Evolutionary conservation across 1,284 basidiomycete species (phyloP).

Genomic region (Tetrapyrgos nigripes): DNA sequence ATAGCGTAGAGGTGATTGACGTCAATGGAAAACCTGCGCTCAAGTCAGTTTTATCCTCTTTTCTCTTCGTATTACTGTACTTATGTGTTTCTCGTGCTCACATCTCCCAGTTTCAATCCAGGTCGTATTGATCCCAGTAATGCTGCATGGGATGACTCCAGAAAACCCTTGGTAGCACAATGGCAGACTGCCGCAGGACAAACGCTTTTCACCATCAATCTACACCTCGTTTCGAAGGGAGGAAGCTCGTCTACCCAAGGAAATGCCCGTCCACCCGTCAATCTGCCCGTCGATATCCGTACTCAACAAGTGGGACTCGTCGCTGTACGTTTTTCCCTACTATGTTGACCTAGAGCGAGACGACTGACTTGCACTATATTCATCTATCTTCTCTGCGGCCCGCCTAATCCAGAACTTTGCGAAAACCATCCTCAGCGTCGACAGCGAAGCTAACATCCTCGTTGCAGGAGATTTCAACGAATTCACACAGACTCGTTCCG

Average conservation of each 20-base stretch:
- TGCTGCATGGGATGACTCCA: constrained; percentile 60
- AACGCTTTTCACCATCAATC: constrained; percentile 64
- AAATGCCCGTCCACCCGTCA: constrained; percentile 64
- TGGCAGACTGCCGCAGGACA: constrained; percentile 56
- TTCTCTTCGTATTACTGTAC: background rate
- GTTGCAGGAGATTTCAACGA: constrained; percentile 73
- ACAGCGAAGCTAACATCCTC: constrained; percentile 57
- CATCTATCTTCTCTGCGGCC: too few species aligned
- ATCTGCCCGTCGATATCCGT: constrained; percentile 54
- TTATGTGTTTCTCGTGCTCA: constrained; percentile 2
- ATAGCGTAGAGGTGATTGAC: constrained; percentile 49
- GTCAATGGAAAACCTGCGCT: constrained; percentile 47
- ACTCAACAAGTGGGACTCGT: constrained; percentile 57
- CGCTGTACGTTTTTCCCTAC: constrained; percentile 39
- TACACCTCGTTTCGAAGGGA: constrained; percentile 66
- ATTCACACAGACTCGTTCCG: constrained; percentile 57
- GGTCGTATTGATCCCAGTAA: constrained; percentile 67
- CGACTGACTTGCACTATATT: constrained; percentile 5
- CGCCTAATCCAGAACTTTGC: constrained; percentile 64
- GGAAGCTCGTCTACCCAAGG: constrained; percentile 63
- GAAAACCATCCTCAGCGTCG: constrained; percentile 47
- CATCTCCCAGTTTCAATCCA: constrained; percentile 59
- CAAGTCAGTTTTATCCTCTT: constrained; percentile 43
- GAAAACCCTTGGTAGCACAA: constrained; percentile 67
- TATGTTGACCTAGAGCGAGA: background rate